Evolutionary conservation across 1,284 basidiomycete species (phyloP), one percentile per base, ranked within the genome.

Genomic region (Butyriboletus appendiculatus): DNA sequence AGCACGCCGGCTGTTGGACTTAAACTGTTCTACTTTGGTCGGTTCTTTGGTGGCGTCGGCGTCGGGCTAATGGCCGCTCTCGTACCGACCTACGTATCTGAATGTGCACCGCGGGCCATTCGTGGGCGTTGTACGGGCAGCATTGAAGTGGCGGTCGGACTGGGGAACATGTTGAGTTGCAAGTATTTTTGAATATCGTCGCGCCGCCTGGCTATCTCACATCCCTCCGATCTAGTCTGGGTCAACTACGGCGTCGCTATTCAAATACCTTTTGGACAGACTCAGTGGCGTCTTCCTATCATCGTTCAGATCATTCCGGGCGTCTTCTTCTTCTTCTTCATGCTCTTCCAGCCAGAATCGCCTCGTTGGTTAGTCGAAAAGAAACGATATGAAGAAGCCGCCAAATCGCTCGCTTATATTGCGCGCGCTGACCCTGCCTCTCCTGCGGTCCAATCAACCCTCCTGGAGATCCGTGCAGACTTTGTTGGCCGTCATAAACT

Each of bases 351-450:
- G 57, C 78, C 78, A 6, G 85, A 86, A 63, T 81, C 82, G 3
- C 83, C 82, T 5, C 77, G 85, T 3, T 87, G 82, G 82, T 72
- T 86, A 15, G 77, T 85, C n/a, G 76, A 81, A 60, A 78, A 76
- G 51, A 78, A 75, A 52, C 72, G 75, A 37, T 76, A 78, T 45
- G 78, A 80, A n/a, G 68, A 75, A 11, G 83, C 84, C 1, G 79
- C 80, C 6, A 64, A 61, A 30, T 75, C 76, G 8, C 76, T 85
- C 35, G 79, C 78, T 20, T 79, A 75, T 62, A 75, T 80, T 28
- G 69, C 73, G 32, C 75, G 79, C 38, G 73, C 71, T 1, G 61
- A 72, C 14, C 58, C 67, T 8, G 70, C 76, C 42, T 78, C 82
- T 60, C 64, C 69, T 15, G 59, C 68, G 4, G 75, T 84, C 12